phyloP scores from a whole-genome alignment of 441 rosid species.

The Mallotus repandus region DNA sequence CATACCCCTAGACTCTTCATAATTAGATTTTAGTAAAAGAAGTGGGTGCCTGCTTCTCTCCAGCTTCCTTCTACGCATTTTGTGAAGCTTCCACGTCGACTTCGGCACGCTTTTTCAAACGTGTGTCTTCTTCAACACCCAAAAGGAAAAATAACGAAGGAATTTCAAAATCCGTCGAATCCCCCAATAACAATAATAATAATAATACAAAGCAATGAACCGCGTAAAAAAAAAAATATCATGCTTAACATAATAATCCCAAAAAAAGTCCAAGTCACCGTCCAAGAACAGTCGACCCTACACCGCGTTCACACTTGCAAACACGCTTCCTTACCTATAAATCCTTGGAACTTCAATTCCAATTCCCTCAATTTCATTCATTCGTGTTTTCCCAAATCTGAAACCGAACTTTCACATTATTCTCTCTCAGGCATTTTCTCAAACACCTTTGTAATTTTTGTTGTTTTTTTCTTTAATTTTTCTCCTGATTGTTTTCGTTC shows the following conservation, averaged over 20 bases:
- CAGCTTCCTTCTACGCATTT: too few relatives aligned
- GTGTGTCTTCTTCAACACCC: slow-evolving; percentile 13
- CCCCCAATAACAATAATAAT: too few relatives aligned
- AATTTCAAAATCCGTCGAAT: not conserved
- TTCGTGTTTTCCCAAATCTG: not conserved
- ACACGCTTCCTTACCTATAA: slow-evolving; percentile 18
- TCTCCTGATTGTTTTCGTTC: not conserved
- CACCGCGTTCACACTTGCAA: slow-evolving; percentile 19
- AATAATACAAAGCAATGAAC: not conserved
- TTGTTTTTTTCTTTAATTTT: not conserved
- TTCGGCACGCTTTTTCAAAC: not conserved
- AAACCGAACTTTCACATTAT: slow-evolving; percentile 21
- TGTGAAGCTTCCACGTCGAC: not conserved
- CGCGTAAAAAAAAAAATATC: slow-evolving; percentile 15
- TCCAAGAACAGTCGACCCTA: slow-evolving; percentile 1
- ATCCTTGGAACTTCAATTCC: not conserved
- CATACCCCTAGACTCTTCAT: not conserved
- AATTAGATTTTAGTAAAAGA: too few relatives aligned
- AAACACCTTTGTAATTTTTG: slow-evolving; percentile 26
- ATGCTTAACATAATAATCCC: not conserved
- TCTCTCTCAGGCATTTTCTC: slow-evolving; percentile 25
- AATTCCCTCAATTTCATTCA: not conserved
- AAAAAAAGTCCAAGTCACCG: slow-evolving; percentile 22
- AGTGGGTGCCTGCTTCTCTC: too few relatives aligned
- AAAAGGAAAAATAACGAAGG: too few relatives aligned